Evolutionary conservation across 78 protist species (phyloP).

Genomic region (Dictyostelium capitatum): DNA sequence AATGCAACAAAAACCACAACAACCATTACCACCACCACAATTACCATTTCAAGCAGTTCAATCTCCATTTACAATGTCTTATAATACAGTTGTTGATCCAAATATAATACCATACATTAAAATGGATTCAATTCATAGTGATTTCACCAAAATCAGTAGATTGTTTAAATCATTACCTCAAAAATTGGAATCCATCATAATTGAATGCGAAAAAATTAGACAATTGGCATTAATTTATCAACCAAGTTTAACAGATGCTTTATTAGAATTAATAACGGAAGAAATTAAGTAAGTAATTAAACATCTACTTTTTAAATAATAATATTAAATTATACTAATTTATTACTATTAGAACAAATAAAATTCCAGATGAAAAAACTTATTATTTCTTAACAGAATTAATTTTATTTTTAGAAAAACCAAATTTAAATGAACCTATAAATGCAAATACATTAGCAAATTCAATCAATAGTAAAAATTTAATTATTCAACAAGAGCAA

Average conservation of each 20-base stretch:
- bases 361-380: conserved; percentile 6
- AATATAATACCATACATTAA: conserved; percentile 20
- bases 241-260: conserved; percentile 2
- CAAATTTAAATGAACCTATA: neutral
- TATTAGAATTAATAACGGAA: conserved; percentile 1
- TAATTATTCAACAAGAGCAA: neutral
- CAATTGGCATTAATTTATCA: conserved; percentile 39
- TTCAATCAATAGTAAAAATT: conserved; percentile 3
- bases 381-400: neutral
- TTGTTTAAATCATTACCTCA: conserved; percentile 26
- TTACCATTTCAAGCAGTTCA: neutral
- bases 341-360: neutral
- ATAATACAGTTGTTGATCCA: conserved; percentile 8
- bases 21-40: neutral
- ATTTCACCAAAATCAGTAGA: conserved; percentile 23
- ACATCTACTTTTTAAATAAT: neutral
- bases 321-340: neutral
- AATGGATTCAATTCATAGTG: conserved; percentile 26
- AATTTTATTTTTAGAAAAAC: neutral
- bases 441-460: neutral
- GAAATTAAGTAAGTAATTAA: conserved; percentile 20
- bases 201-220: conserved; percentile 63
- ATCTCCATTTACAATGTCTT: conserved; percentile 9
- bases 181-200: conserved; percentile 16
- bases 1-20: conserved; percentile 24